phyloP scores from a whole-genome alignment of 768 basidiomycete genomes.

The Terana coerulea region DNA sequence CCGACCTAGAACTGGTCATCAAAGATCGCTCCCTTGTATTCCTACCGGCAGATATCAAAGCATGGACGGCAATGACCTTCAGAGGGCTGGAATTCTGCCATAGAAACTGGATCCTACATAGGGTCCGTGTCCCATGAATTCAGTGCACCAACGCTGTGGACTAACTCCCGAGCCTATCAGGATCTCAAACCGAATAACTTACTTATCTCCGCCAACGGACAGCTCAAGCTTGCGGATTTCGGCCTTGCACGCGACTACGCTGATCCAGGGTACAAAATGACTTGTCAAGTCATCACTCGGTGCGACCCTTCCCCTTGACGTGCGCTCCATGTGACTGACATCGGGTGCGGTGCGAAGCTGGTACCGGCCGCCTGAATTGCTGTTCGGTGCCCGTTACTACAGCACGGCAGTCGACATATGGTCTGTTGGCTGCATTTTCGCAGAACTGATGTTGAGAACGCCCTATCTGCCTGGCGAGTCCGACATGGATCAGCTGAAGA shows the following conservation, averaged over 20 bases:
- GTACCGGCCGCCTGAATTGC: conserved; percentile 96
- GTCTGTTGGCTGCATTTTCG: conserved; percentile 98
- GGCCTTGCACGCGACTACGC: conserved; percentile 96
- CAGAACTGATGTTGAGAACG: conserved; percentile 93
- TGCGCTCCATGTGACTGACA: neutral
- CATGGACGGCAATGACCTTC: conserved; percentile 98
- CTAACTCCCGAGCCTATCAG: conserved; percentile 36
- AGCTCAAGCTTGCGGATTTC: conserved; percentile 97
- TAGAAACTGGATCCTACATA: conserved; percentile 88
- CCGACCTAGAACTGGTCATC: conserved; percentile 95
- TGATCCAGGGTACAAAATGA: conserved; percentile 96
- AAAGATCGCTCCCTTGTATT: conserved; percentile 92
- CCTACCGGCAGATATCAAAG: conserved; percentile 93
- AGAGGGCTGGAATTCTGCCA: conserved; percentile 99
- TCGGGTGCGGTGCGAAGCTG: conserved; percentile 50
- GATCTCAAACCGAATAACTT: conserved; percentile 99
- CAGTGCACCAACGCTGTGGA: neutral
- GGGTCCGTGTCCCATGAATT: conserved; percentile 47
- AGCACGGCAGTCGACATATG: conserved; percentile 91
- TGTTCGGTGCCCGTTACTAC: conserved; percentile 90
- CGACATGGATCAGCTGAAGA: conserved; percentile 96
- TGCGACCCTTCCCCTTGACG: conserved; percentile 31
- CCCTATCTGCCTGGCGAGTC: conserved; percentile 95
- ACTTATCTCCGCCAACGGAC: conserved; percentile 85
- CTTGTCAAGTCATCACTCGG: conserved; percentile 97